These are phyloP conservation scores for Darksidea phi DNA, from an alignment of 495 filamentous ascomycete species.

Conservation along the genomic window DNA sequence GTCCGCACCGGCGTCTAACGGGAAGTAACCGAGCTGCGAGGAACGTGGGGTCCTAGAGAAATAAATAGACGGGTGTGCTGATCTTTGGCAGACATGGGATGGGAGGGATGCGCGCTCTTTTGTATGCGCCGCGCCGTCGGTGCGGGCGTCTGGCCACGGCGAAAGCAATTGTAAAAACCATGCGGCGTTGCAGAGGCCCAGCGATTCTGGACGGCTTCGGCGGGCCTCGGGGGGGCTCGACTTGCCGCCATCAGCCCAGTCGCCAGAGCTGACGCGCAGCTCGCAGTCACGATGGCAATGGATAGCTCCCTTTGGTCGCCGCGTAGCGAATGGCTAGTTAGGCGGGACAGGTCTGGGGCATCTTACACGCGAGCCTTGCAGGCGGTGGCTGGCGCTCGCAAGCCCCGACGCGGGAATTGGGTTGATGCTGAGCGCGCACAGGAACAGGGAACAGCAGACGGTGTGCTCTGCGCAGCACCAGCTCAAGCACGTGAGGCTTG, in stretches of 20 bases:
- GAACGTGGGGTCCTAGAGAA: slow-evolving; percentile 1
- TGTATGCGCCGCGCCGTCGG: slow-evolving; percentile 8
- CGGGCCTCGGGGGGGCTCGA: slow-evolving; percentile 25
- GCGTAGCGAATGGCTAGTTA: slow-evolving; percentile 7
- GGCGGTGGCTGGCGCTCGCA: slow-evolving; percentile 3
- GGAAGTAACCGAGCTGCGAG: slow-evolving; percentile 9
- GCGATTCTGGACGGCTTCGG: slow-evolving; percentile 18
- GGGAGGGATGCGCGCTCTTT: slow-evolving; percentile 16
- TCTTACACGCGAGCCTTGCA: slow-evolving; percentile 13
- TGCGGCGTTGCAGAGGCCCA: slow-evolving; percentile 24
- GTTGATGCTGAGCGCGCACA: not conserved
- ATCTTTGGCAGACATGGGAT: slow-evolving; percentile 11
- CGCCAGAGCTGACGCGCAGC: slow-evolving; percentile 23
- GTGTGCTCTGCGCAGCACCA: not conserved
- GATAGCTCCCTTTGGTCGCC: not conserved
- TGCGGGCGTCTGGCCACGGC: slow-evolving; percentile 5
- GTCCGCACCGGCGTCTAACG: slow-evolving; percentile 17
- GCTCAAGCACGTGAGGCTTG: too few relatives aligned
- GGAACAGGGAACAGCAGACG: not conserved
- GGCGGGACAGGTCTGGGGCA: not conserved
- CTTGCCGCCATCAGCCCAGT: slow-evolving; percentile 26
- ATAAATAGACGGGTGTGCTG: not conserved
- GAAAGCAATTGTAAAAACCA: slow-evolving; percentile 16
- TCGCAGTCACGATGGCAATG: slow-evolving; percentile 5
- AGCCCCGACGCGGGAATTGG: not conserved